A percentile compares a stretch with the other conserved stretches of the same genome.
phyloP scores from a whole-genome alignment of 345 rosid genomes.

The Eucalyptus paniculata region DNA sequence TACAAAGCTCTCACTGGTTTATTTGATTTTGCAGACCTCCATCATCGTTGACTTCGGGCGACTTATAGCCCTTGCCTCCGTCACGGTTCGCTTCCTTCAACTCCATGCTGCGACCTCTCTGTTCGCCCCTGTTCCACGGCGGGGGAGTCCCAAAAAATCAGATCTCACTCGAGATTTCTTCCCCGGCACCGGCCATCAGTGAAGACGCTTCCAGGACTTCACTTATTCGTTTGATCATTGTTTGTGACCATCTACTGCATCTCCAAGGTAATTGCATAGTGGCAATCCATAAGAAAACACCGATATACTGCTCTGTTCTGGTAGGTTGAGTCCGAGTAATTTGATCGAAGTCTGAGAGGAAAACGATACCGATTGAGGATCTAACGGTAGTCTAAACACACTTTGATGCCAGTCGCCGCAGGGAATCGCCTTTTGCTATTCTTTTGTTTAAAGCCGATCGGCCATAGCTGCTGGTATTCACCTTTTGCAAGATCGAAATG shows the following conservation, averaged over 20 bases:
- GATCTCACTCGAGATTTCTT: not conserved
- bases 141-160: not conserved
- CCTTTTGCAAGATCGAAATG: not conserved
- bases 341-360: not conserved
- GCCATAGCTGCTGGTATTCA: accelerated
- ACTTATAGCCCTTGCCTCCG: not conserved
- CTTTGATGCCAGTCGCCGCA: not conserved
- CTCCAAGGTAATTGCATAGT: not conserved
- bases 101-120: not conserved
- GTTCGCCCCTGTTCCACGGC: not conserved
- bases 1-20: not conserved
- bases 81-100: not conserved
- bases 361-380: accelerated
- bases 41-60: no score
- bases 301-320: not conserved
- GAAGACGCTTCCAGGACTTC: not conserved
- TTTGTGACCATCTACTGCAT: not conserved
- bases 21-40: not conserved
- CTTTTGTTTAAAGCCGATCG: not conserved
- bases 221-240: not conserved
- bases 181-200: not conserved
- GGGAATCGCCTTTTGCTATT: not conserved
- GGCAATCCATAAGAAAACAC: no score
- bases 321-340: not conserved
- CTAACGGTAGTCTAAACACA: not conserved